Evolutionary conservation across 805 yeast species (phyloP), one percentile per base, ranked within the genome.

Genomic region (Metschnikowia borealis): DNA sequence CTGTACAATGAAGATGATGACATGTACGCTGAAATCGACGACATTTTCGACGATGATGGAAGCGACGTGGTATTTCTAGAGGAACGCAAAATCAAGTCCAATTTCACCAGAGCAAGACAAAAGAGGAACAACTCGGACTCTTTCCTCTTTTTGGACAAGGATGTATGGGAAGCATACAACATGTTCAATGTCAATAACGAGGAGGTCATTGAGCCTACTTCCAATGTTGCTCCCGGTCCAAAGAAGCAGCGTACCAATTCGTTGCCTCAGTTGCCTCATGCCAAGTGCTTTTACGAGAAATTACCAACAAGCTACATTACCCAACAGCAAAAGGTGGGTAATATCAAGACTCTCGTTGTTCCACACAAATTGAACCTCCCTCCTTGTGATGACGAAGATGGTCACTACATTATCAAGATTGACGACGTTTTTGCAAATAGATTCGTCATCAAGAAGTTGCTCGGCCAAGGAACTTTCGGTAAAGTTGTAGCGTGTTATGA

Each of bases 391-490:
- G 89, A 85, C 58, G 79, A 80, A 51, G 85, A 86, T 53, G 95
- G 95, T 2, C 90, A 87, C 63, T 86, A 84, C 61, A 78, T 84
- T 44, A 82, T 84, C 13, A 77, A 75, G 44, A 67, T 75, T 8
- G 81, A 83, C 52, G 82, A 83, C 31, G 60, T 66, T 2, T 85
- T 87, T 65, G 89, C 96, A n/a, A 83, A 86, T 61, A 69, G 96
- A 42, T 91, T 86, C 65, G 69, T 77, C 17, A 85, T 91, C 11
- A 68, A 79, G 33, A 77, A 81, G 51, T 70, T 89, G 33, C 71
- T 94, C 49, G 97, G 97, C 35, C 96, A 89, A 61, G 97, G 97
- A 13, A 89, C 97, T 0, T 89, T 89, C 71, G 96, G 96, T 13
- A 89, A 87, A 62, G 97, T 90, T 6, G 85, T 87, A 37, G 83